phyloP scores from a whole-genome alignment of 2,329 filamentous ascomycete species.

The Xylogone sp. region DNA sequence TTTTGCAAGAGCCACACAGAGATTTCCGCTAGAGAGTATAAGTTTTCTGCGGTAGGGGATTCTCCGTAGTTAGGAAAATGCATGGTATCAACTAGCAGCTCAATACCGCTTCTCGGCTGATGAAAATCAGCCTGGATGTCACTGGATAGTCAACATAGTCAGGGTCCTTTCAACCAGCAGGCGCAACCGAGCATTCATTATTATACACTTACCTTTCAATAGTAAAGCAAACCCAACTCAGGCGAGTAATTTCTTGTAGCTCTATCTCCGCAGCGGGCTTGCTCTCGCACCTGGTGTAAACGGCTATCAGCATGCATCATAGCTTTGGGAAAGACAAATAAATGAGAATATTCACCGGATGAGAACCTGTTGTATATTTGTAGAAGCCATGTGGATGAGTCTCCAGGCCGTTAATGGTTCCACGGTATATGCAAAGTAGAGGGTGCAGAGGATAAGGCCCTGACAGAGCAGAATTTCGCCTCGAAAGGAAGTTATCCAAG shows the following conservation, averaged over 20 bases:
- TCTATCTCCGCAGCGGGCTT: neutral
- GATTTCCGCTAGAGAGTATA: slow-evolving; percentile 18
- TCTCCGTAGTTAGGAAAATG: slow-evolving; percentile 20
- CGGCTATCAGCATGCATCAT: neutral
- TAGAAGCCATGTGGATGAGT: neutral
- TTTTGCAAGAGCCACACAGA: slow-evolving; percentile 20
- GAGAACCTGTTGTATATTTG: neutral
- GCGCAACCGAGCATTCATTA: neutral
- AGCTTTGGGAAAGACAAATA: neutral
- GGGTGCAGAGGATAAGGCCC: neutral
- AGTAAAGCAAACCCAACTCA: slow-evolving; percentile 23
- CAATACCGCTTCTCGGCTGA: slow-evolving; percentile 21
- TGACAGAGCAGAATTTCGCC: neutral
- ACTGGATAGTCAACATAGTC: slow-evolving; percentile 5
- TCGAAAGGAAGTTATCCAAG: neutral
- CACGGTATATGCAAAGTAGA: neutral
- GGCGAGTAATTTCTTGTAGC: slow-evolving; percentile 12
- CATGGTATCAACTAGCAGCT: slow-evolving; percentile 21
- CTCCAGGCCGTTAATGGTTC: neutral
- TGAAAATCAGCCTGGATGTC: slow-evolving; percentile 23
- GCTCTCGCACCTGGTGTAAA: neutral
- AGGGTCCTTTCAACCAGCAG: too few species aligned
- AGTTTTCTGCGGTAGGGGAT: slow-evolving; percentile 10
- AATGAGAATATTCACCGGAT: neutral
- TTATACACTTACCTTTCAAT: slow-evolving; percentile 27